These are phyloP conservation scores for Stephanodiscus minutulus DNA, from an alignment of 108 stramenopile genomes.

Conservation along the genomic window DNA sequence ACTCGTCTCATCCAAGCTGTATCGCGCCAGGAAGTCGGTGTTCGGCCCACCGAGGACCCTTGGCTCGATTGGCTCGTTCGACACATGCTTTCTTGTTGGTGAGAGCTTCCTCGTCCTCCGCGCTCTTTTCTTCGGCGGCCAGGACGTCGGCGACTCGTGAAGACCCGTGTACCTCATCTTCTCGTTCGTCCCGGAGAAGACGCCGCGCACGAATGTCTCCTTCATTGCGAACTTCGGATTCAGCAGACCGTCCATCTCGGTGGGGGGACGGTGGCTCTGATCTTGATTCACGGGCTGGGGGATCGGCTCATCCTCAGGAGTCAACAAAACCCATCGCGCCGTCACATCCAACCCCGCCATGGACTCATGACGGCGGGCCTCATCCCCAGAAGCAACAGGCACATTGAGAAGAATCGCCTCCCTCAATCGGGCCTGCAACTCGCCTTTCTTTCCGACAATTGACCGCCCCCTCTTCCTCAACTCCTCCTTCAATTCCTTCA, in stretches of 20 bases:
- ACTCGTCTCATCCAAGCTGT: slow-evolving; percentile 9
- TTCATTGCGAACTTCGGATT: slow-evolving; percentile 3
- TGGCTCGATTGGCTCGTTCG: neutral
- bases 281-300: slow-evolving; percentile 12
- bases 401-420: slow-evolving; percentile 1
- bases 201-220: neutral
- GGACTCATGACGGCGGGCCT: neutral
- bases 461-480: neutral
- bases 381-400: slow-evolving; percentile 4
- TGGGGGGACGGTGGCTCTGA: slow-evolving; percentile 9
- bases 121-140: neutral
- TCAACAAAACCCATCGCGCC: slow-evolving; percentile 9
- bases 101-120: neutral
- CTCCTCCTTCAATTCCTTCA: slow-evolving; percentile 5
- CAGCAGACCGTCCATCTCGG: slow-evolving; percentile 6
- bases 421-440: slow-evolving; percentile 1
- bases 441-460: neutral
- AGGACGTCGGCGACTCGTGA: neutral
- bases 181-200: slow-evolving; percentile 10
- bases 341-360: slow-evolving; percentile 13
- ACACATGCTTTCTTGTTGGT: neutral
- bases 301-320: slow-evolving; percentile 3
- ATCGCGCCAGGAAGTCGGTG: slow-evolving; percentile 6
- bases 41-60: slow-evolving; percentile 4
- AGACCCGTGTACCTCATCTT: neutral